Evolutionary conservation across 371 early-diverging fungal species (phyloP).

Genomic region (Zancudomyces culisetae): DNA sequence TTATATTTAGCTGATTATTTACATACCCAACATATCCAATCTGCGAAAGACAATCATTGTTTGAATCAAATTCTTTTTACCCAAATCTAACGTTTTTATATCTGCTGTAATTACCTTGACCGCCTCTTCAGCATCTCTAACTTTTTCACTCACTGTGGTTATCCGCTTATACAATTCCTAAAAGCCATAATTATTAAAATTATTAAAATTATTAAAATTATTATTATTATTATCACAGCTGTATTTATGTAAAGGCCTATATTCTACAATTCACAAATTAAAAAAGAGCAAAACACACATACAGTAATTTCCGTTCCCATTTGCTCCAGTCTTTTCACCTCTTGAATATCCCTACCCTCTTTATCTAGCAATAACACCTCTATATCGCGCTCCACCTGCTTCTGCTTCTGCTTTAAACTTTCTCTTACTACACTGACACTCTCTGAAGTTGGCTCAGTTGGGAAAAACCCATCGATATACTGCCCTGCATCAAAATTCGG

Average conservation of each 20-base stretch:
- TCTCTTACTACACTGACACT: slow-evolving; percentile 40
- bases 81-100: slow-evolving; percentile 79
- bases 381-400: slow-evolving; percentile 38
- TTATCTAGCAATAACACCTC: slow-evolving; percentile 49
- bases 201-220: no score
- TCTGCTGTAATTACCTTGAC: slow-evolving; percentile 89
- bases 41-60: slow-evolving; percentile 65
- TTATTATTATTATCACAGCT: no score
- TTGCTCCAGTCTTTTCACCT: slow-evolving; percentile 8
- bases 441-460: slow-evolving; percentile 53
- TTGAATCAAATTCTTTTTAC: slow-evolving; percentile 69
- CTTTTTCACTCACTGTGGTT: slow-evolving; percentile 63
- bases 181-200: neutral
- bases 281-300: neutral
- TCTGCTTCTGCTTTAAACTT: slow-evolving; percentile 37
- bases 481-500: slow-evolving; percentile 47
- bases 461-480: slow-evolving; percentile 66
- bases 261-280: no score
- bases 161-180: slow-evolving; percentile 60
- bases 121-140: slow-evolving; percentile 63
- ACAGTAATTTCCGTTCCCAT: slow-evolving; percentile 8
- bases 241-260: no score
- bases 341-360: slow-evolving; percentile 6
- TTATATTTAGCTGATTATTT: slow-evolving; percentile 54
- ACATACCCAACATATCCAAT: slow-evolving; percentile 71